Percentiles rank a stretch among this genome's conserved stretches.
Conservation (phyloP, 2,329 filamentous ascomycete species). For the Diaporthe sp. region DNA sequence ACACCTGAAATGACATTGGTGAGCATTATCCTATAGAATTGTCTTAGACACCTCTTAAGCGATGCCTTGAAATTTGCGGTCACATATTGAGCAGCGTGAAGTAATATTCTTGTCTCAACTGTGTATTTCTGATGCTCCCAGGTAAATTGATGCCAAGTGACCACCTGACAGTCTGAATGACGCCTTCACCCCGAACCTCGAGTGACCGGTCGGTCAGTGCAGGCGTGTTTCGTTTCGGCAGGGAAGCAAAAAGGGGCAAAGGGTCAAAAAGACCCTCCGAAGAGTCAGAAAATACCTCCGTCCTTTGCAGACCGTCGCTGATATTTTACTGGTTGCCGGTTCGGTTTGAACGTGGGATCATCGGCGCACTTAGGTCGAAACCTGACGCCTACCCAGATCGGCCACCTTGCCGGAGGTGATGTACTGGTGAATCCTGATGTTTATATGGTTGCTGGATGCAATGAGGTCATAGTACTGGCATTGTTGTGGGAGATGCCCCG, state of each 20-base stretch:
- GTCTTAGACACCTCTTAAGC: no score
- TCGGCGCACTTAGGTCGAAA: neutral
- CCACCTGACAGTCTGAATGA: neutral
- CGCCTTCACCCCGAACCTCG: neutral
- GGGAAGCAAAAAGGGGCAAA: neutral
- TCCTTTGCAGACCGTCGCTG: slow-evolving; percentile 21
- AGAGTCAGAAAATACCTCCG: slow-evolving; percentile 30
- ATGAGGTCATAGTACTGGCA: neutral
- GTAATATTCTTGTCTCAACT: no score
- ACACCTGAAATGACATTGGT: no score
- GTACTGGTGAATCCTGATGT: no score
- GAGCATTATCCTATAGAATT: no score
- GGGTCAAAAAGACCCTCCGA: slow-evolving; percentile 23
- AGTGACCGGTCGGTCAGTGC: neutral
- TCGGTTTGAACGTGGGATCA: slow-evolving; percentile 5
- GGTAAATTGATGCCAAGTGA: neutral
- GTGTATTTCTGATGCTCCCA: neutral
- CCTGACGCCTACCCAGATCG: slow-evolving; percentile 13
- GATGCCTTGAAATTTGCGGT: no score
- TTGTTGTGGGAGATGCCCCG: neutral
- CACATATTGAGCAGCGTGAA: no score
- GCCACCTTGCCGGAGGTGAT: neutral
- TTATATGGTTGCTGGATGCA: neutral
- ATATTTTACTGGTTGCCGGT: slow-evolving; percentile 15
- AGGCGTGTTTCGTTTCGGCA: neutral